Evolutionary conservation across 192 early-diverging fungal species (phyloP), one percentile per base, ranked within the genome.

Genomic region (Backusella psychrophila): DNA sequence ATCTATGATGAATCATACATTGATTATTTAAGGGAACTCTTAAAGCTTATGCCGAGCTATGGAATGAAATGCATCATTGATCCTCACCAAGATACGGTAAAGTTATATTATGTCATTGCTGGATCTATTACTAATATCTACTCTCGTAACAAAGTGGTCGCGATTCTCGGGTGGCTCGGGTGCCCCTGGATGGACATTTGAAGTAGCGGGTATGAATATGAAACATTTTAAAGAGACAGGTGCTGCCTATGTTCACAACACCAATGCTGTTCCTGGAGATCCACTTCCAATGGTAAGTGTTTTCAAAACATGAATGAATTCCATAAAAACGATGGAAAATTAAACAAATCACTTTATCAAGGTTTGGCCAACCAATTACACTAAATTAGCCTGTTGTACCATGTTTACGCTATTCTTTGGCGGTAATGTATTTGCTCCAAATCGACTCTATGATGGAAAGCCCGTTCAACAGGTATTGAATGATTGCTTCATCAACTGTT

Each of bases 321-420:
- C 15, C 3, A n/a, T 49, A 46, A 23, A 8, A 7, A 71, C 26
- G 1, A 15, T 23, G 11, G 7, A 69, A 69, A 35, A 21, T 42
- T 80, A 77, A 14, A 17, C 11, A 42, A 0, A 42, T 42, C 8
- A 38, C 6, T 56, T 83, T 11, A 39, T 39, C 38, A 11, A 89
- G 87, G 86, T 91, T 8, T 96, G 95, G 94, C 94, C 95, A 1
- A 95, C 95, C 65, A 96, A 96, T 82, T 95, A 96, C 75, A 91
- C 90, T 8, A 96, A 96, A 75, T 85, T 95, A 17, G 95, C 93
- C 6, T 88, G 87, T 21, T 87, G 91, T 26, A 94, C 94, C 5
- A 94, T 96, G 93, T 95, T 96, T 73, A 93, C 95, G 0, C 76
- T 95, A 4, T 95, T 95, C 74, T 95, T 91, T 79, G 93, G 84